Evolutionary conservation across 345 rosid genomes (phyloP).

Genomic region (Lepidium africanum): DNA sequence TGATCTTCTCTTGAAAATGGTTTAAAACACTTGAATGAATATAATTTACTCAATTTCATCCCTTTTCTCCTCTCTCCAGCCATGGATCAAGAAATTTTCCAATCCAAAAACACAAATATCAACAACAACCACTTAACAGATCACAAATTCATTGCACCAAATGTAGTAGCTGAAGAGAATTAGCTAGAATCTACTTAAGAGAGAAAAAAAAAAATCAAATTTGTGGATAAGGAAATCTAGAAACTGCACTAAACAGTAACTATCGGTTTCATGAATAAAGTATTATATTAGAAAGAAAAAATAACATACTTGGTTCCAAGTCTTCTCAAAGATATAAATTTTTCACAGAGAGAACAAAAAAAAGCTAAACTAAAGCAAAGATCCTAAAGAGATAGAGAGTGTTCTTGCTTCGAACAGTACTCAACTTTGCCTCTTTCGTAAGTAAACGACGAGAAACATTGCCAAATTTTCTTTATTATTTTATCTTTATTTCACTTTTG

Average conservation of each 20-base stretch:
- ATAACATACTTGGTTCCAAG: constrained; percentile 18
- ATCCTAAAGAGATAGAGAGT: constrained; percentile 6
- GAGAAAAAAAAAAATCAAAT: neutral
- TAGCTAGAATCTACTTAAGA: neutral
- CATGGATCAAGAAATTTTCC: constrained; percentile 10
- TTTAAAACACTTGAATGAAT: constrained; percentile 54
- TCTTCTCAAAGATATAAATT: neutral
- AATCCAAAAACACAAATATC: neutral
- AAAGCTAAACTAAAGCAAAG: neutral
- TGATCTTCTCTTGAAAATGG: constrained; percentile 36
- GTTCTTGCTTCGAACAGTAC: neutral
- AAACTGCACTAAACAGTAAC: constrained; percentile 18
- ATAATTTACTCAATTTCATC: constrained; percentile 47
- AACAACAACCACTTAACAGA: neutral
- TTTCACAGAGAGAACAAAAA: neutral
- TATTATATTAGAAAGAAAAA: neutral
- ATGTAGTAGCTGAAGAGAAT: neutral
- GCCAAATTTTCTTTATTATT: neutral
- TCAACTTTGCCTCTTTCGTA: constrained; percentile 20
- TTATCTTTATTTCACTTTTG: neutral
- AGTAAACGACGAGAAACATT: constrained; percentile 15
- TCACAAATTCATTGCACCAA: neutral
- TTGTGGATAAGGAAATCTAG: neutral
- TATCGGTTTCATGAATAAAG: neutral
- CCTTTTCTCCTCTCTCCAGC: constrained; percentile 30